A percentile compares a stretch with the other conserved stretches of the same genome.
Conservation (phyloP, 192 early-diverging fungal genomes). For the Entomortierella beljakovae region DNA sequence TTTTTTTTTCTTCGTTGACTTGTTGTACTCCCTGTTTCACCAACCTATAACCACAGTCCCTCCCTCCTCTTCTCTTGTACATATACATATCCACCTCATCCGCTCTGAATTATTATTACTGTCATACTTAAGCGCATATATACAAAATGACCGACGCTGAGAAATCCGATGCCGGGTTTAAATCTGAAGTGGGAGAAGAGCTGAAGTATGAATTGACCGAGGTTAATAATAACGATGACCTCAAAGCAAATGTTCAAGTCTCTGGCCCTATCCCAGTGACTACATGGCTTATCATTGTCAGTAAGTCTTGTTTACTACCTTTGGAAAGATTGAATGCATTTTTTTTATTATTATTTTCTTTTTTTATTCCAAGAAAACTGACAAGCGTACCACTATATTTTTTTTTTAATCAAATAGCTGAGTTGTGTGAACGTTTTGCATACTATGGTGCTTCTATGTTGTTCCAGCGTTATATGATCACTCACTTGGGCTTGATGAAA, state of each 20-base stretch:
- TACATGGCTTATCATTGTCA: conserved; percentile 52
- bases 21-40: neutral
- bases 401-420: conserved; percentile 62
- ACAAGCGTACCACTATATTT: conserved; percentile 16
- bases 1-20: neutral
- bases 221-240: too few species aligned
- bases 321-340: too few species aligned
- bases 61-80: too few species aligned
- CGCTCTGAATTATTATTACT: too few species aligned
- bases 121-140: too few species aligned
- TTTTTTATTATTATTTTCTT: neutral
- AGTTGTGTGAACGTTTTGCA: conserved; percentile 73
- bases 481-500: conserved; percentile 54
- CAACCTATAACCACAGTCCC: too few species aligned
- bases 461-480: conserved; percentile 74
- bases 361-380: neutral
- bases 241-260: conserved; percentile 37
- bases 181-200: too few species aligned
- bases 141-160: too few species aligned
- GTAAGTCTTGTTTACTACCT: too few species aligned
- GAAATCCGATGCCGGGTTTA: too few species aligned
- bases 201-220: too few species aligned
- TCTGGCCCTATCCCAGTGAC: conserved; percentile 48
- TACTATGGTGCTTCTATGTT: conserved; percentile 71
- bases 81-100: too few species aligned